Percentiles rank a stretch among this genome's conserved stretches.
Conservation (phyloP, 2,329 filamentous ascomycete species). For the Fusarium succisae region DNA sequence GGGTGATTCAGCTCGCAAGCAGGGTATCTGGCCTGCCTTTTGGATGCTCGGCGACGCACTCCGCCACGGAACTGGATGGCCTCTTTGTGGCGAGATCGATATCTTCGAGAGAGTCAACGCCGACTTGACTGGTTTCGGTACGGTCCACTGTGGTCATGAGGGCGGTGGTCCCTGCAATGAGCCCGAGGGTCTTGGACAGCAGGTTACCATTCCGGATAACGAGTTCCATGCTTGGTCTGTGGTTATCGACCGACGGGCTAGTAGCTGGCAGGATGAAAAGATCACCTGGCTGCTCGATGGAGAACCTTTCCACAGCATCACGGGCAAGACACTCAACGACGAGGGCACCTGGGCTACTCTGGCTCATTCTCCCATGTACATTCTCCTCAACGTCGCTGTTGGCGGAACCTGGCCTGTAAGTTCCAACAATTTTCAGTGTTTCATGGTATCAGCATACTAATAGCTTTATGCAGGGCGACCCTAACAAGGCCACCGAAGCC, state of each 20-base stretch:
- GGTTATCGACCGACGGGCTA: slow-evolving; percentile 55
- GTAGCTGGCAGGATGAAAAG: slow-evolving; percentile 56
- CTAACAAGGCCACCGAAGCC: slow-evolving; percentile 45
- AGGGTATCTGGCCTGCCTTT: slow-evolving; percentile 64
- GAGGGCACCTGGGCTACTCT: slow-evolving; percentile 56
- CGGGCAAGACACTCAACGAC: slow-evolving; percentile 53
- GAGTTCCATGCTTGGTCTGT: slow-evolving; percentile 61
- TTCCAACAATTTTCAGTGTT: background rate
- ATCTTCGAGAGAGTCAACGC: slow-evolving; percentile 62
- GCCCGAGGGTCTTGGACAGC: slow-evolving; percentile 51
- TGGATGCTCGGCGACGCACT: slow-evolving; percentile 61
- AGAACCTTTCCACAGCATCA: slow-evolving; percentile 53
- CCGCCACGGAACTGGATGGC: slow-evolving; percentile 58
- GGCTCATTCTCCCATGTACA: slow-evolving; percentile 54
- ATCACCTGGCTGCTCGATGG: slow-evolving; percentile 62
- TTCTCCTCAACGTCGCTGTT: slow-evolving; percentile 60
- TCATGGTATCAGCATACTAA: background rate
- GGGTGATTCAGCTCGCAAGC: slow-evolving; percentile 52
- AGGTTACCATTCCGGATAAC: slow-evolving; percentile 54
- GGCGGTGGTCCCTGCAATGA: slow-evolving; percentile 60
- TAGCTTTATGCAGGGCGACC: slow-evolving; percentile 42
- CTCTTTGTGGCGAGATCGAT: slow-evolving; percentile 61
- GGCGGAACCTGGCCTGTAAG: slow-evolving; percentile 55
- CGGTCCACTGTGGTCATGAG: slow-evolving; percentile 57
- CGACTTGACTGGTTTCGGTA: slow-evolving; percentile 55